These are phyloP conservation scores for Linum lewisii DNA, from an alignment of 345 rosid species.

Conservation along the genomic window DNA sequence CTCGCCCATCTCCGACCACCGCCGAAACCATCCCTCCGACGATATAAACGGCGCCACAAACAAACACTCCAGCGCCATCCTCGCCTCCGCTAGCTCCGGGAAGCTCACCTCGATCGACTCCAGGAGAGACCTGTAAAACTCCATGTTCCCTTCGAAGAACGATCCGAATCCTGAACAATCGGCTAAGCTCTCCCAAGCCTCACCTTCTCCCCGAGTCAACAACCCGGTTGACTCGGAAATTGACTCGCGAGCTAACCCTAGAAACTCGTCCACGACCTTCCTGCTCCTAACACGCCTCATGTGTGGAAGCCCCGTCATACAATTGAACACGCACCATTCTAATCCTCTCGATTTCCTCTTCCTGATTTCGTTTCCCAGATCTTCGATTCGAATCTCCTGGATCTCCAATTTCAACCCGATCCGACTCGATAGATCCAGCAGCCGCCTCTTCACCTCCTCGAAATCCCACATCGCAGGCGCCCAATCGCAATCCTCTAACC, in stretches of 20 bases:
- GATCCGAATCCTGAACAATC: constrained; percentile 9
- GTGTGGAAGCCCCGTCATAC: constrained; percentile 44
- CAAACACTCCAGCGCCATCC: constrained; percentile 23
- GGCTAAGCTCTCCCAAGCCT: constrained; percentile 5
- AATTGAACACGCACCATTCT: constrained; percentile 37
- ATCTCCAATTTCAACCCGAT: constrained; percentile 23
- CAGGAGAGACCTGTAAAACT: constrained; percentile 17
- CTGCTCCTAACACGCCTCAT: constrained; percentile 28
- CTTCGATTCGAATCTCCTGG: constrained; percentile 26
- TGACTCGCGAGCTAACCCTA: constrained; percentile 19
- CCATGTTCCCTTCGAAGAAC: constrained; percentile 16
- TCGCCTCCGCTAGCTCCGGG: constrained; percentile 21
- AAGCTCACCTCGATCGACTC: constrained; percentile 22
- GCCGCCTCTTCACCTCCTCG: constrained; percentile 20
- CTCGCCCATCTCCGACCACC: constrained; percentile 12
- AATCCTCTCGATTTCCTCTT: constrained; percentile 16
- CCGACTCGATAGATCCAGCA: constrained; percentile 20
- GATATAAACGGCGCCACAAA: constrained; percentile 23
- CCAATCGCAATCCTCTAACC: constrained; percentile 7
- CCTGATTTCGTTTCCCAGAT: constrained; percentile 22
- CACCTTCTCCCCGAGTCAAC: constrained; percentile 22
- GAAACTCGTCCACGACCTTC: constrained; percentile 25
- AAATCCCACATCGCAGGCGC: constrained; percentile 15
- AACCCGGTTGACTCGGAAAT: constrained; percentile 13
- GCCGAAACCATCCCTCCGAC: constrained; percentile 1